Percentiles rank a stretch among this genome's conserved stretches.
Evolutionary conservation across 768 basidiomycete species (phyloP).

Genomic region (Tylopilus subfusipes): DNA sequence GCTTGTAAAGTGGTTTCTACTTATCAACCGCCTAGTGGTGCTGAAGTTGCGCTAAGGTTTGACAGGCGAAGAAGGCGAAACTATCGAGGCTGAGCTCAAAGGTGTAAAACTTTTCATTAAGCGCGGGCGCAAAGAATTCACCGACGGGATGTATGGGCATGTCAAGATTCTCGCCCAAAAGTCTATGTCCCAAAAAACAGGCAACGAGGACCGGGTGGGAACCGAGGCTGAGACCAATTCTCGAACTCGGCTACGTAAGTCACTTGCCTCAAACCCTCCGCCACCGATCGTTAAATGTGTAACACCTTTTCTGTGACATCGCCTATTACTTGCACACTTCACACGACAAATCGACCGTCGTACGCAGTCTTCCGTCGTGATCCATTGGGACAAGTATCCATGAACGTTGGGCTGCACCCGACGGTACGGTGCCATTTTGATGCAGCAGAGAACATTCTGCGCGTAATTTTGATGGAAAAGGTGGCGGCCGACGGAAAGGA

Average conservation of each 20-base stretch:
- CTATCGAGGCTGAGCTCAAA: conserved; percentile 52
- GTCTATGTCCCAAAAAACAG: neutral
- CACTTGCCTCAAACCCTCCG: conserved; percentile 18
- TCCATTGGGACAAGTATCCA: conserved; percentile 64
- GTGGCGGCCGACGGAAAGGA: conserved; percentile 25
- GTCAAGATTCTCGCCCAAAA: conserved; percentile 52
- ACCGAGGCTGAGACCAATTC: conserved; percentile 8
- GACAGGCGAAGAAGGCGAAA: conserved; percentile 68
- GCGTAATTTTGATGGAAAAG: conserved; percentile 52
- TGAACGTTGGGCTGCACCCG: conserved; percentile 58
- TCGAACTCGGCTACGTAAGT: conserved; percentile 34
- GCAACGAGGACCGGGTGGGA: neutral
- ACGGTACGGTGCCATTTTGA: conserved; percentile 59
- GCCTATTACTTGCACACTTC: neutral
- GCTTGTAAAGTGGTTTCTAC: conserved; percentile 15
- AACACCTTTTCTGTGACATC: conserved; percentile 2
- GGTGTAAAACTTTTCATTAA: conserved; percentile 52
- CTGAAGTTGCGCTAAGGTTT: conserved; percentile 21
- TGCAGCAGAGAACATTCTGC: conserved; percentile 50
- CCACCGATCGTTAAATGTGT: conserved; percentile 18
- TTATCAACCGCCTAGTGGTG: neutral
- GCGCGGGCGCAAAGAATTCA: conserved; percentile 45
- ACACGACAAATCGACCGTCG: neutral
- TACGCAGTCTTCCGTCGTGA: conserved; percentile 64
- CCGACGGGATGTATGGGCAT: conserved; percentile 57